phyloP scores from a whole-genome alignment of 345 rosid genomes.

The Kandelia obovata region DNA sequence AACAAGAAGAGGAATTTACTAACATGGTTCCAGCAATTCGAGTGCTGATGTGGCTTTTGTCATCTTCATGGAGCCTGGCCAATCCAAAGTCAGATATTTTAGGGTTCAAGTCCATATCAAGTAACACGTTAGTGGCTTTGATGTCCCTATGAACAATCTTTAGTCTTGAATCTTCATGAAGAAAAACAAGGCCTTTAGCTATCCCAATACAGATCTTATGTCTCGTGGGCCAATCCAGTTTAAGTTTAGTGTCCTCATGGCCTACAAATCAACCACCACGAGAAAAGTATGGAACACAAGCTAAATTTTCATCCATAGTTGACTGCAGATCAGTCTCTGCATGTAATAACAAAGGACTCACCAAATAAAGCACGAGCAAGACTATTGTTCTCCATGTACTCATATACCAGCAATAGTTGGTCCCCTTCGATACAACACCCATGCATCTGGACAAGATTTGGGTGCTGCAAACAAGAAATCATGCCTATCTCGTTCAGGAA shows the following conservation, averaged over 20 bases:
- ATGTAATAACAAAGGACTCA: constrained; percentile 12
- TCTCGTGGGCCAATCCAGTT: constrained; percentile 34
- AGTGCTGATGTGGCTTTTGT: constrained; percentile 34
- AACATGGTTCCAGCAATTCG: constrained; percentile 31
- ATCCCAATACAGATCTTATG: constrained; percentile 30
- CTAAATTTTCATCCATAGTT: not conserved
- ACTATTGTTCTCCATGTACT: constrained; percentile 57
- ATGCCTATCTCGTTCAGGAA: constrained; percentile 56
- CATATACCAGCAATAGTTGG: constrained; percentile 50
- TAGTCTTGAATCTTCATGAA: constrained; percentile 33
- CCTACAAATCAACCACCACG: constrained; percentile 6
- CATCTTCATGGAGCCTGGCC: constrained; percentile 34
- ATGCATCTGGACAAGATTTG: constrained; percentile 52
- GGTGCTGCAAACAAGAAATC: constrained; percentile 59
- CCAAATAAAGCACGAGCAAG: constrained; percentile 48
- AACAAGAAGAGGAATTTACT: not conserved
- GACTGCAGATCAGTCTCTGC: too few species aligned
- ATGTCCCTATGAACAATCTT: constrained; percentile 38
- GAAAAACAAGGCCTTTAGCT: constrained; percentile 36
- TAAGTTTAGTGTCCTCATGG: constrained; percentile 5
- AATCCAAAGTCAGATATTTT: constrained; percentile 39
- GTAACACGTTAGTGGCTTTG: constrained; percentile 29
- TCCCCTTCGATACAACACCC: constrained; percentile 56
- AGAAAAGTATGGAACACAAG: not conserved
- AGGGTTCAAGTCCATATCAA: constrained; percentile 30